Conservation (phyloP, 108 stramenopile genomes). For the Pseudonitzschia multiseries region DNA sequence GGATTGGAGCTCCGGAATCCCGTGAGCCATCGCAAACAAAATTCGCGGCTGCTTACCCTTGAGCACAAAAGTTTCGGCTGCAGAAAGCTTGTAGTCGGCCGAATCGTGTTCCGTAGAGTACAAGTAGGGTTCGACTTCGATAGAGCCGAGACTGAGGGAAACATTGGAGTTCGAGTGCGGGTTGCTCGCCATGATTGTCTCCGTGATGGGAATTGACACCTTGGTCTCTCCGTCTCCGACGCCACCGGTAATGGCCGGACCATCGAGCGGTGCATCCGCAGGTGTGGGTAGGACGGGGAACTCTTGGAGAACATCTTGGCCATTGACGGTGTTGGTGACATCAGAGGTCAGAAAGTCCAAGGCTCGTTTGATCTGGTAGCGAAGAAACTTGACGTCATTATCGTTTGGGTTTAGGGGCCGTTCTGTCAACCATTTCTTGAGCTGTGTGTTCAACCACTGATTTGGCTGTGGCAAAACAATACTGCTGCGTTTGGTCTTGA, state of each 20-base stretch:
- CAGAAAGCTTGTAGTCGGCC: constrained; percentile 32
- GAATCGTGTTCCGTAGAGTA: constrained; percentile 24
- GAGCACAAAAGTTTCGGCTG: constrained; percentile 18
- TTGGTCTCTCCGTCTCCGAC: neutral
- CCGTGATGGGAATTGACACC: constrained; percentile 2
- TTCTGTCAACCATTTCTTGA: constrained; percentile 36
- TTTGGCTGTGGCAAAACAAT: constrained; percentile 38
- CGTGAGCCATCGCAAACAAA: constrained; percentile 30
- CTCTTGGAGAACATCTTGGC: constrained; percentile 4
- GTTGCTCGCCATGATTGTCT: constrained; percentile 14
- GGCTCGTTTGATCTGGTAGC: constrained; percentile 27
- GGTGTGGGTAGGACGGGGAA: constrained; percentile 18
- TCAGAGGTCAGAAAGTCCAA: constrained; percentile 23
- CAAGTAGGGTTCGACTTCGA: constrained; percentile 8
- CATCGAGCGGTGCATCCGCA: constrained; percentile 14
- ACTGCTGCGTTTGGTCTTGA: constrained; percentile 37
- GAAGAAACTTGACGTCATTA: constrained; percentile 24
- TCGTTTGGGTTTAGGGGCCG: constrained; percentile 32
- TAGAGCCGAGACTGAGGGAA: neutral
- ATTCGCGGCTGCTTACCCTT: constrained; percentile 24
- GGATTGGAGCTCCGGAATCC: constrained; percentile 25
- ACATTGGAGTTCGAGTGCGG: constrained; percentile 4
- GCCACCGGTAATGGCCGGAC: constrained; percentile 6
- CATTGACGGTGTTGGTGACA: constrained; percentile 12
- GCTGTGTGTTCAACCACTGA: constrained; percentile 36